Percentiles rank a stretch among this genome's conserved stretches.
Conservation (phyloP, 2,329 filamentous ascomycete genomes). For the Ophiocordyceps unilateralis region DNA sequence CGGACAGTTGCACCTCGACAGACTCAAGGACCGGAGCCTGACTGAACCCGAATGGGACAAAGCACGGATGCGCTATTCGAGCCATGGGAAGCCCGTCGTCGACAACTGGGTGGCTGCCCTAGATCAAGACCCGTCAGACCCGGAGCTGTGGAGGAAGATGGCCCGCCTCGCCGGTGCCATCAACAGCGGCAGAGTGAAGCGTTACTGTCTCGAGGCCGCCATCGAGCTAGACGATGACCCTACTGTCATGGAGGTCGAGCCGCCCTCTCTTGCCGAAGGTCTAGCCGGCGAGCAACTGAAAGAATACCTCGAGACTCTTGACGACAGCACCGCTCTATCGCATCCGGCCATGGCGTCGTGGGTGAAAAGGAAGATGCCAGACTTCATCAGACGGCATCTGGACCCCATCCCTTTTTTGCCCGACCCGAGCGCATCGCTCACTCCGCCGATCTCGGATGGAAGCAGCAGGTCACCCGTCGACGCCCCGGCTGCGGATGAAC, state of each 20-base stretch:
- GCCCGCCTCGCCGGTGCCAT: conserved; percentile 41
- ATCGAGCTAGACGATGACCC: conserved; percentile 53
- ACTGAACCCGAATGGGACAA: conserved; percentile 34
- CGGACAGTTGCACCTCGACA: conserved; percentile 78
- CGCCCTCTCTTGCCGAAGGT: conserved; percentile 44
- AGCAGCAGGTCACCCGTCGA: background rate
- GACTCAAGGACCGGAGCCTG: conserved; percentile 14
- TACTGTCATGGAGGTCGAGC: conserved; percentile 41
- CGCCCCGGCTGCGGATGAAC: background rate
- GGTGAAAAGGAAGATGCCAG: conserved; percentile 31
- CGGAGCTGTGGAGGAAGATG: conserved; percentile 45
- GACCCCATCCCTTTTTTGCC: conserved; percentile 48
- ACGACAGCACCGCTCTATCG: conserved; percentile 36
- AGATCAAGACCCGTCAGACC: conserved; percentile 49
- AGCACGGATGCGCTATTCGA: conserved; percentile 10
- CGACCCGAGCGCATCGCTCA: conserved; percentile 26
- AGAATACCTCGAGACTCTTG: conserved; percentile 32
- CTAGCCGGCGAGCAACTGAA: conserved; percentile 47
- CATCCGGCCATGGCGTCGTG: conserved; percentile 46
- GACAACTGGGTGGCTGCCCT: conserved; percentile 40
- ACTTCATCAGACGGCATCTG: conserved; percentile 32
- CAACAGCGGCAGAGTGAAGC: conserved; percentile 36
- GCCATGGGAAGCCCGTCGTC: conserved; percentile 25
- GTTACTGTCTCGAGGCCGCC: conserved; percentile 48
- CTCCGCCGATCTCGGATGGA: conserved; percentile 8